Conservation (phyloP, 768 basidiomycete species). For the Tricholoma hemisulphureum region DNA sequence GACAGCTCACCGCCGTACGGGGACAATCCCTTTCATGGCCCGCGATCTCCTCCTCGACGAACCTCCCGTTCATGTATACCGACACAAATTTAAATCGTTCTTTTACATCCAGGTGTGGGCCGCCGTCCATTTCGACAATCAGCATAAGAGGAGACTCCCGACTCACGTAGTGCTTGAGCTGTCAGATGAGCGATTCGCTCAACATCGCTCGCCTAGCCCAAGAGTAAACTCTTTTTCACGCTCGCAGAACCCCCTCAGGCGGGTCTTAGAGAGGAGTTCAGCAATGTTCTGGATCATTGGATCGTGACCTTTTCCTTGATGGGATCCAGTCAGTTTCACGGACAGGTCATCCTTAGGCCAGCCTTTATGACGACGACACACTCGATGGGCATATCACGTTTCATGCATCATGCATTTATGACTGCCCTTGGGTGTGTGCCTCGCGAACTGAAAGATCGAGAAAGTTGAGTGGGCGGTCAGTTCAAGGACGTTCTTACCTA, state of each 20-base stretch:
- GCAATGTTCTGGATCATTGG: constrained; percentile 9
- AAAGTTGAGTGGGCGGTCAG: too few relatives aligned
- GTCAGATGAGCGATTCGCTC: constrained; percentile 2
- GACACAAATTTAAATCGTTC: constrained; percentile 27
- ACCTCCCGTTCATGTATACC: constrained; percentile 11
- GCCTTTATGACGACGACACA: background rate
- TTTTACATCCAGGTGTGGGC: constrained; percentile 27
- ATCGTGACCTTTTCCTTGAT: constrained; percentile 7
- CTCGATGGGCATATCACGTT: background rate
- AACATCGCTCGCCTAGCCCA: background rate
- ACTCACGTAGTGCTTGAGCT: background rate
- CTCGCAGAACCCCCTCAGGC: background rate
- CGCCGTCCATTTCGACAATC: constrained; percentile 17
- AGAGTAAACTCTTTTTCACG: background rate
- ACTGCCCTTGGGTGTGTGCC: too few relatives aligned
- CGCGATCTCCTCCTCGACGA: constrained; percentile 1
- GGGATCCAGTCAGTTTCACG: background rate
- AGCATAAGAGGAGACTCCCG: constrained; percentile 6
- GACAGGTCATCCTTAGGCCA: background rate
- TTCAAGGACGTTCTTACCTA: too few relatives aligned
- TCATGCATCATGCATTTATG: background rate
- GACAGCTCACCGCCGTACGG: constrained; percentile 22
- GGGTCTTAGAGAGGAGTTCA: constrained; percentile 3
- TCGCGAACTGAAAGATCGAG: too few relatives aligned
- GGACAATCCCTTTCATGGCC: constrained; percentile 30